Evolutionary conservation across 75 land plant species (phyloP), one percentile per base, ranked within the genome.

Genomic region (Cupressus sempervirens): DNA sequence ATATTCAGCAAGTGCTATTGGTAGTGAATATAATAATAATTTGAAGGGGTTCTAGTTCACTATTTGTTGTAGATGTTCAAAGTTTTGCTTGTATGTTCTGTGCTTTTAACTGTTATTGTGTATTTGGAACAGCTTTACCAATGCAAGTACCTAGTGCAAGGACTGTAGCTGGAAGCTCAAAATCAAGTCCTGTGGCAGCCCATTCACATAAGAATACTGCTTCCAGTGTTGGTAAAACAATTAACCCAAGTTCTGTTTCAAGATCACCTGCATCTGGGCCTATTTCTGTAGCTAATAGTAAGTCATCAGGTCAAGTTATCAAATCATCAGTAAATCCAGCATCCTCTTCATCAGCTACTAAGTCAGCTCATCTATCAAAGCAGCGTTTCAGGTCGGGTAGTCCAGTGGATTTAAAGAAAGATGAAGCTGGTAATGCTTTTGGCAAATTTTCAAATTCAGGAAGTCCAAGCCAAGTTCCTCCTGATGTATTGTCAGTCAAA

Each of bases 181-280:
- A 80, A 40, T 81, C 53, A 67, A 84, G 81, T 65, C 68, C 62
- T 70, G 48, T 62, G 34, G 20, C 81, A 38, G 29, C 84, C 50
- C 56, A 75, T 84, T 74, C 82, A 48, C 86, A 40, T 68, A 91
- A 91, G 77, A 76, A 79, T 79, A 11, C 56, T 8, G 87, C 45
- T 36, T 74, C 45, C n/a, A 84, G 70, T 85, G 86, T 84, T 79
- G 87, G 84, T 48, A 93, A 84, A 85, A 86, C 89, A 76, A 41
- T 29, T 30, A 45, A 45, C 79, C 38, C 79, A 40, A 76, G 79
- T 76, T 76, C 45, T 76, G 43, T 76, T 40, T 76, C 79, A 76
- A 76, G 79, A 76, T 23, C 79, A 45, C 81, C 81, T 43, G n/a
- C 29, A 12, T 45, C 81, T 45, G 81, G 81, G 50, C 81, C 81